Evolutionary conservation across 208 protist genomes (phyloP), one percentile per base, ranked within the genome.

Genomic region (Spongospora subterranea): DNA sequence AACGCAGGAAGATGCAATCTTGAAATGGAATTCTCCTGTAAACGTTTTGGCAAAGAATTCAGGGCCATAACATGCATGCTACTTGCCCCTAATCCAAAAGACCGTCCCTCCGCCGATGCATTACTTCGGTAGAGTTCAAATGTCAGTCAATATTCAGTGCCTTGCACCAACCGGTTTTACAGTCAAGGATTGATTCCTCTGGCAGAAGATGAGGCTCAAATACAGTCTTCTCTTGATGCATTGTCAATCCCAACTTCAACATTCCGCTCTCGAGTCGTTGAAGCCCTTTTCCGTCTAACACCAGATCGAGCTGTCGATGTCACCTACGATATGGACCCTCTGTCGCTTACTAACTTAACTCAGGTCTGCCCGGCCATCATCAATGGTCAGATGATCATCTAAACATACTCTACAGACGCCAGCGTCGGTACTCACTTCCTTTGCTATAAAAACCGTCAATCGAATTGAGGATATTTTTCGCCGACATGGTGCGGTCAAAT

Each of bases 231-330:
- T 35, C 71, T 82, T 6, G 40, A 82, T 35, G 6, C 71, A n/a
- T n/a, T 82, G 6, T 82, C 71, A 39, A 35, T 45, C 6, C 71
- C 71, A 82, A 43, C 6, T 45, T 82, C 71, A 20, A 35, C 71
- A 43, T 82, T 82, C 40, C 71, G 71, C 35, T 82, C 71, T 82
- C 71, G 71, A n/a, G 71, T 82, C n/a, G 71, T 82, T 82, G 71
- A 35, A 35, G 17, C 35, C n/a, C 40, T 82, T 35, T 82, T 82
- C n/a, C 71, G 40, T 35, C 6, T 43, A 20, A 35, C 71, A 45
- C 71, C 71, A 35, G 71, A 82, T 43, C 71, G 71, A 39, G 71
- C 71, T 6, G n/a, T 82, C n/a, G 71, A 82, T n/a, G 17, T 82
- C 17, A 82, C 71, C 6, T 82, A 39, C 71, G 71, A 82, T 45